A percentile compares a stretch with the other conserved stretches of the same genome.
These are phyloP conservation scores for Gracilaria vermiculophylla DNA, from an alignment of 23 red algal genomes.

Conservation along the genomic window DNA sequence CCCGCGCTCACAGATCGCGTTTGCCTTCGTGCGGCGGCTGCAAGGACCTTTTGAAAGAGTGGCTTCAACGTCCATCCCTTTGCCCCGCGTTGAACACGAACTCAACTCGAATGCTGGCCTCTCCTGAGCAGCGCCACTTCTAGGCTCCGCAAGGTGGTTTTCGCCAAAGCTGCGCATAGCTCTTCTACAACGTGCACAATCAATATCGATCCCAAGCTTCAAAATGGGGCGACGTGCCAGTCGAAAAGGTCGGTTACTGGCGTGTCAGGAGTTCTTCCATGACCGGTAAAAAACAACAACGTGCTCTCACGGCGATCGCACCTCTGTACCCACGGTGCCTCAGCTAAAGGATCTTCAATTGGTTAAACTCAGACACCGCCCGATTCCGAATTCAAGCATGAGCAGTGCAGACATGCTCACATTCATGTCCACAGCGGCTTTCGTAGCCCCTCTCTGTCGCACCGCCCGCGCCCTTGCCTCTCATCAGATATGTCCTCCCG, in stretches of 20 bases:
- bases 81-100: no score
- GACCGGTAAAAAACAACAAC: neutral
- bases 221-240: neutral
- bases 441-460: neutral
- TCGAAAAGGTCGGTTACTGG: neutral
- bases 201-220: neutral
- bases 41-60: no score
- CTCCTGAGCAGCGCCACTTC: no score
- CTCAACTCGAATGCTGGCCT: no score
- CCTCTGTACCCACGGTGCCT: slow-evolving; percentile 14
- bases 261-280: neutral
- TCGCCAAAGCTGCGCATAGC: no score
- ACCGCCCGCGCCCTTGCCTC: neutral
- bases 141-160: no score
- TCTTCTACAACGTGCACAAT: neutral
- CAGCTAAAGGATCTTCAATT: slow-evolving; percentile 8
- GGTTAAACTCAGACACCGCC: neutral
- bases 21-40: no score
- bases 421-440: neutral
- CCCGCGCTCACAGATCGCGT: no score
- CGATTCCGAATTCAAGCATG: slow-evolving; percentile 3
- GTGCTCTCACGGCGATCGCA: neutral
- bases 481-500: neutral
- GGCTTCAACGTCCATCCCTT: no score
- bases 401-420: neutral